Conservation (phyloP, 106 monocot genomes). For the Iris macrosiphon region DNA sequence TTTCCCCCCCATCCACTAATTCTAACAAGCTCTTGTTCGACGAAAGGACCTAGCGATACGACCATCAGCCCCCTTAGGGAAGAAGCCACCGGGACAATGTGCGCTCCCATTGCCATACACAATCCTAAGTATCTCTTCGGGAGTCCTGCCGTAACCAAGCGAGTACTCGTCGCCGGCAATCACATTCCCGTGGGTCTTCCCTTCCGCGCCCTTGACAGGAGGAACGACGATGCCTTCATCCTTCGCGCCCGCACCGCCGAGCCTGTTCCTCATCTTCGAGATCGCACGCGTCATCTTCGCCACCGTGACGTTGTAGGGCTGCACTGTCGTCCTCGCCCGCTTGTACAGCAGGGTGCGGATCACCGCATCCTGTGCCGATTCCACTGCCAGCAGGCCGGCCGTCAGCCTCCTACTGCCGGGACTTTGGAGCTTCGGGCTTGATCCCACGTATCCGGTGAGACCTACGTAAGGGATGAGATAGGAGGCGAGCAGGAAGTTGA, state of each 20-base stretch:
- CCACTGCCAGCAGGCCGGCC: slow-evolving; percentile 63
- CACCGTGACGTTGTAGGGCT: slow-evolving; percentile 48
- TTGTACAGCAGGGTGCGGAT: slow-evolving; percentile 48
- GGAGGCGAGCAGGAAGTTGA: slow-evolving; percentile 50
- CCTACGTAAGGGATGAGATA: slow-evolving; percentile 64
- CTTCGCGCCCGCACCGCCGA: slow-evolving; percentile 46
- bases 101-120: slow-evolving; percentile 51
- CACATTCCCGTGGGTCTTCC: slow-evolving; percentile 33
- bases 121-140: slow-evolving; percentile 51
- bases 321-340: slow-evolving; percentile 13
- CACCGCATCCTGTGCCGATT: slow-evolving; percentile 71
- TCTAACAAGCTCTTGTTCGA: too few species aligned
- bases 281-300: slow-evolving; percentile 52
- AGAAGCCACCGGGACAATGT: slow-evolving; percentile 48
- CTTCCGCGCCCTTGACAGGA: slow-evolving; percentile 31
- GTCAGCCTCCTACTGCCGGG: slow-evolving; percentile 33
- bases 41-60: slow-evolving; percentile 33
- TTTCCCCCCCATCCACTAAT: too few species aligned
- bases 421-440: slow-evolving; percentile 30
- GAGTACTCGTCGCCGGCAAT: slow-evolving; percentile 47
- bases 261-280: slow-evolving; percentile 44
- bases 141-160: slow-evolving; percentile 36
- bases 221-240: slow-evolving; percentile 69
- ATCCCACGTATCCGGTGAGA: slow-evolving; percentile 50
- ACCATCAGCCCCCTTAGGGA: slow-evolving; percentile 42